A percentile compares a stretch with the other conserved stretches of the same genome.
These are phyloP conservation scores for Candida easanensis DNA, from an alignment of 805 yeast genomes.

Conservation along the genomic window DNA sequence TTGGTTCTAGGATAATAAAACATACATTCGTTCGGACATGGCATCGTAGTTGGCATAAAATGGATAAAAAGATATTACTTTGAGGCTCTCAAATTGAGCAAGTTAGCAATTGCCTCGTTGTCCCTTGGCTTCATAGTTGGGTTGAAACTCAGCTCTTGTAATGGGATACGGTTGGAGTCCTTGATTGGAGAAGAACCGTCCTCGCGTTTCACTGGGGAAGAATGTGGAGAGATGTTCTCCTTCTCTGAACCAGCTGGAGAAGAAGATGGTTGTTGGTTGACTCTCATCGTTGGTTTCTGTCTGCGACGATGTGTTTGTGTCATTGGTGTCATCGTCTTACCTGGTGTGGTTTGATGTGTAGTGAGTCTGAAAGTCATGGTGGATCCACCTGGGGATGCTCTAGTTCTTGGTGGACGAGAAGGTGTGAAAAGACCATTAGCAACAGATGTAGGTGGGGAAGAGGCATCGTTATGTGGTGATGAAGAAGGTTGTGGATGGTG, in stretches of 20 bases:
- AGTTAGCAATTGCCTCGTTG: conserved; percentile 15
- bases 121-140: conserved; percentile 7
- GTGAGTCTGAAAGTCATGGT: conserved; percentile 25
- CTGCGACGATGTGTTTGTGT: conserved; percentile 1
- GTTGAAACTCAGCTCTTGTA: conserved; percentile 15
- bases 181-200: neutral
- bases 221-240: conserved; percentile 13
- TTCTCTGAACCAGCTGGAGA: conserved; percentile 6
- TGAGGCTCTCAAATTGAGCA: conserved; percentile 14
- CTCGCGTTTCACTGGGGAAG: conserved; percentile 4
- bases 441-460: conserved; percentile 5
- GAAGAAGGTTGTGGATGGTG: neutral
- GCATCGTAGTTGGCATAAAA: neutral
- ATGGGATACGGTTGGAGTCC: conserved; percentile 12
- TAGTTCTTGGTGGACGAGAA: conserved; percentile 15
- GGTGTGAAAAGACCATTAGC: conserved; percentile 14
- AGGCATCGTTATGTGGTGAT: neutral
- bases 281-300: conserved; percentile 20
- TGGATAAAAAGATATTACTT: neutral
- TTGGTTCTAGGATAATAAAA: neutral
- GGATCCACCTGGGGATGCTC: conserved; percentile 14
- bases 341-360: conserved; percentile 9
- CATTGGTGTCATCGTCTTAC: conserved; percentile 14
- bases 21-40: neutral
- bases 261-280: conserved; percentile 21